Evolutionary conservation across 2,329 filamentous ascomycete species (phyloP).

Genomic region (Cladosporium sp.): DNA sequence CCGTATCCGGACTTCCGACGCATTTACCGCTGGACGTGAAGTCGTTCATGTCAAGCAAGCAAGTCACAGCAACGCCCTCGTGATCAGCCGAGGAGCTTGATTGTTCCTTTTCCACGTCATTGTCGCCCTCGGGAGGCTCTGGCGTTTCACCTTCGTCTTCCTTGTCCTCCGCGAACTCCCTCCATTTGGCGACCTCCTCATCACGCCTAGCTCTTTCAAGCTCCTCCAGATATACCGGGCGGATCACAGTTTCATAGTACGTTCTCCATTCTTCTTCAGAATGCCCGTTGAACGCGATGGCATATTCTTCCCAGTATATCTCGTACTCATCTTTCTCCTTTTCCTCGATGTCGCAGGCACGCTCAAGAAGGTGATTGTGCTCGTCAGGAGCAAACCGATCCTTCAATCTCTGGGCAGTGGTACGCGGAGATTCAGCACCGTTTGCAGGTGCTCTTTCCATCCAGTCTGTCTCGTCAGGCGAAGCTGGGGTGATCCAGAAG

Average conservation of each 20-base stretch:
- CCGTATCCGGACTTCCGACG: not conserved
- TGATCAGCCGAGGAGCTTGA: not conserved
- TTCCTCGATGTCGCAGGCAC: conserved; percentile 19
- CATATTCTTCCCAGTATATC: conserved; percentile 14
- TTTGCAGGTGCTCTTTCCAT: too few species aligned
- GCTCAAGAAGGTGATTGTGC: conserved; percentile 16
- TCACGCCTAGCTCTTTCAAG: not conserved
- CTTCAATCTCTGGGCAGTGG: too few species aligned
- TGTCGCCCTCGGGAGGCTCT: not conserved
- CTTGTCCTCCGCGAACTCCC: too few species aligned
- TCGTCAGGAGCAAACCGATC: conserved; percentile 5
- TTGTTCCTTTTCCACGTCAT: not conserved
- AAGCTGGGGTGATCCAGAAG: too few species aligned
- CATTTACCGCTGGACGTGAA: not conserved
- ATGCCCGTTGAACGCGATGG: conserved; percentile 12
- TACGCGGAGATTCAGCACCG: too few species aligned
- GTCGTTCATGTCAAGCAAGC: not conserved
- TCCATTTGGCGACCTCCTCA: not conserved
- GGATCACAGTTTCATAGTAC: conserved; percentile 21
- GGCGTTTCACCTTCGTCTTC: not conserved
- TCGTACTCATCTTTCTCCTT: conserved; percentile 13
- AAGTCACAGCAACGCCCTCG: not conserved
- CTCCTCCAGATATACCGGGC: conserved; percentile 16
- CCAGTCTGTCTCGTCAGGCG: too few species aligned
- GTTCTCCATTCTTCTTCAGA: conserved; percentile 16